Evolutionary conservation across 345 rosid genomes (phyloP).

Genomic region (Psidium friedrichsthalianum): DNA sequence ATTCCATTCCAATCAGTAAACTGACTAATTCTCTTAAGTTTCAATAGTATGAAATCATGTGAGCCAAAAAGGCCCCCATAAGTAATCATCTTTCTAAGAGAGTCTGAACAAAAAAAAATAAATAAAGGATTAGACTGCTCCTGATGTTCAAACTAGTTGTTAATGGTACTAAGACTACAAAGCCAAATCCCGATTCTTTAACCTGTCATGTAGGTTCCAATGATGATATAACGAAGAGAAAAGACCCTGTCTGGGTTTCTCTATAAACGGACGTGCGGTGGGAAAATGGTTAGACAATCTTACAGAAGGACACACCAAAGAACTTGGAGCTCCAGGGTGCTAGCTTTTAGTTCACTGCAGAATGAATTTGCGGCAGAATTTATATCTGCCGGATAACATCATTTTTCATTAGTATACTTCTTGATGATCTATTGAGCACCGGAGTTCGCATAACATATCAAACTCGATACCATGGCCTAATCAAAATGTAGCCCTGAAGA

Average conservation of each 20-base stretch:
- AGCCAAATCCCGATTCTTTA: no score
- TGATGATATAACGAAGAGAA: neutral
- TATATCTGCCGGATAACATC: slow-evolving; percentile 43
- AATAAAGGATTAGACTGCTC: no score
- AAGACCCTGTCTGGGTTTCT: neutral
- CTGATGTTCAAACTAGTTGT: no score
- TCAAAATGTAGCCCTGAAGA: no score
- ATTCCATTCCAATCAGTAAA: neutral
- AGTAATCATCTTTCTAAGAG: no score
- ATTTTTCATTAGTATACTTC: neutral
- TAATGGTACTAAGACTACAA: no score
- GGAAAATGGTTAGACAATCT: slow-evolving; percentile 23
- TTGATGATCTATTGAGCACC: no score
- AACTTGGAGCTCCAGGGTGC: slow-evolving; percentile 23
- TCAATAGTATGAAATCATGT: no score
- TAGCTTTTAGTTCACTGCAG: slow-evolving; percentile 58
- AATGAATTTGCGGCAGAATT: slow-evolving; percentile 70
- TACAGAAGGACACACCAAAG: slow-evolving; percentile 73
- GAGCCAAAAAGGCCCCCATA: no score
- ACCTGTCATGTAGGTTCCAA: no score
- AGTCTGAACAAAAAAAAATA: no score
- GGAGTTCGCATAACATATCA: neutral
- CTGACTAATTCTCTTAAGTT: neutral
- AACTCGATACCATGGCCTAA: no score
- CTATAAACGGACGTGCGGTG: neutral